Evolutionary conservation across 768 basidiomycete genomes (phyloP), one percentile per base, ranked within the genome.

Genomic region (Termitomyces sp.): DNA sequence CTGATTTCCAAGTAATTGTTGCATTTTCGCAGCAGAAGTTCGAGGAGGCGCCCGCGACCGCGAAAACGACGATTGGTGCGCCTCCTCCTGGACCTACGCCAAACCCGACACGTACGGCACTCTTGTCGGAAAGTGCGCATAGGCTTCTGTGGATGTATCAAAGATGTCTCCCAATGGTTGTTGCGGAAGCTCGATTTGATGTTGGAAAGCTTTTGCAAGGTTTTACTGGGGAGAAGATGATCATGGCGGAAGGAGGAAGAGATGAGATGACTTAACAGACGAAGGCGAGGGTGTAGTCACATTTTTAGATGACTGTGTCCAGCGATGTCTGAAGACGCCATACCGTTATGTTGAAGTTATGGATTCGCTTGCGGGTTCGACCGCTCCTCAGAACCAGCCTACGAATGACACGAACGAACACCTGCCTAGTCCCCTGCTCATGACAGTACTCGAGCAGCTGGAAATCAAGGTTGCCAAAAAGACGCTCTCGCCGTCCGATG

Each of bases 131-230:
- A 73, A 81, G 83, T 52, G 85, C 94, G 1, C 85, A 94, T 63
- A 73, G 94, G 30, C 71, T 98, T 44, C 74, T 97, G 60, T 90
- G 88, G 82, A 77, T 95, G 52, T 98, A 97, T 69, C 91, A 96
- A 64, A 79, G 79, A 26, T 86, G 84, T 60, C 71, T 95, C 32
- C 91, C 93, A 0, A 75, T 80, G 1, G 72, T 93, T 1, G 87
- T 91, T 4, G 83, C 85, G 0, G 93, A 95, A 69, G 85, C 85
- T 30, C 79, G 86, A 52, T 98, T 95, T 65, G 95, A 98, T 70
- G 84, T 89, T 40, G 92, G 92, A 2, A 93, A 93, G 69, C 68
- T 95, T 23, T 71, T 95, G 32, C 76, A 77, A 57, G 74, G 77
- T 57, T 75, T 87, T 64, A 57, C 67, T 26, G 38, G 51, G 9